A percentile compares a stretch with the other conserved stretches of the same genome.
These are phyloP conservation scores for Termitomyces sp. DNA, from an alignment of 768 basidiomycete genomes.

Conservation along the genomic window DNA sequence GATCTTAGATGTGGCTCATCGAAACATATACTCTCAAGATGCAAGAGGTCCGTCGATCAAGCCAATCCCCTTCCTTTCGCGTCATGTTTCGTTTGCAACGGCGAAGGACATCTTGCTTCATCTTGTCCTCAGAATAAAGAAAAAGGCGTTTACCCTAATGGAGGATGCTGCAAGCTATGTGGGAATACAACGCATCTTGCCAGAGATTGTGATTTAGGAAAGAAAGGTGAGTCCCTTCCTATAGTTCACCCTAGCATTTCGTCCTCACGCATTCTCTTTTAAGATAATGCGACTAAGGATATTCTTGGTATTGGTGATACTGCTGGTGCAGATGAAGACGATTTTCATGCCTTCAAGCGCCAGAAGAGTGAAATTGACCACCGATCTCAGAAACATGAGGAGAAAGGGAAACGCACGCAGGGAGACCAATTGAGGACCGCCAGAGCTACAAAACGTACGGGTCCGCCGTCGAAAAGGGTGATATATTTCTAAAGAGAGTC, in stretches of 20 bases:
- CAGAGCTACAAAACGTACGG: conserved; percentile 23
- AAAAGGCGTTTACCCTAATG: conserved; percentile 86
- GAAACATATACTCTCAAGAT: conserved; percentile 73
- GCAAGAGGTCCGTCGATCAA: conserved; percentile 59
- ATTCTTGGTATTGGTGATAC: conserved; percentile 42
- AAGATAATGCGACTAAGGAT: conserved; percentile 29
- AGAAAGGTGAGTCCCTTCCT: conserved; percentile 36
- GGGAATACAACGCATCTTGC: conserved; percentile 82
- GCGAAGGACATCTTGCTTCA: conserved; percentile 80
- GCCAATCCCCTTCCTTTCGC: conserved; percentile 77
- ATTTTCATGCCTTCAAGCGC: conserved; percentile 81
- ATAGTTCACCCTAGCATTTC: neutral
- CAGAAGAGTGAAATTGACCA: conserved; percentile 56
- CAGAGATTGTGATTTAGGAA: conserved; percentile 69
- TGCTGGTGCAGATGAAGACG: conserved; percentile 90
- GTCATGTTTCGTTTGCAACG: conserved; percentile 86
- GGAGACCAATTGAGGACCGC: conserved; percentile 33
- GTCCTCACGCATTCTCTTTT: conserved; percentile 3
- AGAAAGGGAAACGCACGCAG: conserved; percentile 33
- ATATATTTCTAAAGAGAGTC: conserved; percentile 35
- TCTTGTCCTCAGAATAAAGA: conserved; percentile 75
- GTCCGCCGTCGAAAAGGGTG: conserved; percentile 35
- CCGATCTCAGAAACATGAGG: conserved; percentile 46
- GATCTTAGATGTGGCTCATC: conserved; percentile 66
- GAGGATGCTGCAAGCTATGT: conserved; percentile 87